Conservation (phyloP, 768 basidiomycete species). For the Tricholoma sp. region DNA sequence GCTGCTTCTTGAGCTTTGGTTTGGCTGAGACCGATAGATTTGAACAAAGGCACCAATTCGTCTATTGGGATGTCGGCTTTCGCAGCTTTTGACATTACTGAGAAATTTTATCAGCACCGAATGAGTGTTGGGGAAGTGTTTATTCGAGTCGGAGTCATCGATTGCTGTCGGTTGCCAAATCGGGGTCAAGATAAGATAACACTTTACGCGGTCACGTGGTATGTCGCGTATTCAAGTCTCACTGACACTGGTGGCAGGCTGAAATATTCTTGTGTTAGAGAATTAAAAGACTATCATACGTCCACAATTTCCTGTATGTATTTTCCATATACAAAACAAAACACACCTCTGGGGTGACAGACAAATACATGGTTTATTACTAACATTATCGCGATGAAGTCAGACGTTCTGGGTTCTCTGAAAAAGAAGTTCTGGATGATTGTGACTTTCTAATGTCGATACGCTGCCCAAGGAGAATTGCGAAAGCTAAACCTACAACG, state of each 20-base stretch:
- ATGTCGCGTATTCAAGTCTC: no score
- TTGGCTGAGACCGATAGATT: constrained; percentile 69
- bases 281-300: background rate
- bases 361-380: background rate
- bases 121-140: background rate
- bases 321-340: background rate
- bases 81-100: constrained; percentile 23
- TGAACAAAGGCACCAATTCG: constrained; percentile 49
- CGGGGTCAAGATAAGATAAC: constrained; percentile 13
- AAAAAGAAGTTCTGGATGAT: background rate
- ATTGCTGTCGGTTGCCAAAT: constrained; percentile 4
- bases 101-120: no score
- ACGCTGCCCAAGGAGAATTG: background rate
- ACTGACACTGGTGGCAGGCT: no score
- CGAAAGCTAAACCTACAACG: background rate
- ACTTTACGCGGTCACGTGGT: constrained; percentile 1
- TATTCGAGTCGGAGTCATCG: background rate
- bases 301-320: background rate
- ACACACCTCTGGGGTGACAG: background rate
- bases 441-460: background rate
- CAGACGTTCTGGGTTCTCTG: background rate
- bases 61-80: constrained; percentile 23
- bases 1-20: constrained; percentile 79
- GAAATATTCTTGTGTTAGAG: no score
- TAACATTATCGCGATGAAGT: background rate